phyloP scores from a whole-genome alignment of 305 asterid species.

The Solanum hybrid region DNA sequence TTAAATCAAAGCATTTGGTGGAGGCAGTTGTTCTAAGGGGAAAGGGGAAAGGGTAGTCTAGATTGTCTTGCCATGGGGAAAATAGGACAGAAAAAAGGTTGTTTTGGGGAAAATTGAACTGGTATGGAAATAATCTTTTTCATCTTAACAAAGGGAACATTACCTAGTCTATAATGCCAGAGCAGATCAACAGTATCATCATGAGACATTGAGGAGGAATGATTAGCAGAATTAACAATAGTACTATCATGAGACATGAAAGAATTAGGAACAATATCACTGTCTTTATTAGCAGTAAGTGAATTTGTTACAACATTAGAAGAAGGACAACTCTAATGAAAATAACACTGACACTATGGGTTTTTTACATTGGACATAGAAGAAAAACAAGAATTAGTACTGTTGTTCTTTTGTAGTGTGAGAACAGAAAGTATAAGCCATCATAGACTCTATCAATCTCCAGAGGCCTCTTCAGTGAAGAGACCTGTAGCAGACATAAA shows the following conservation, averaged over 20 bases:
- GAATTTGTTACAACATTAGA: background rate
- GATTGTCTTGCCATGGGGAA: background rate
- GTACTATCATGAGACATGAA: background rate
- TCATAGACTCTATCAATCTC: background rate
- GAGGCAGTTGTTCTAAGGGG: background rate
- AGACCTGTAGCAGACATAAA: background rate
- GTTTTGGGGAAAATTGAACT: background rate
- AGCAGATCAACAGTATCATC: background rate
- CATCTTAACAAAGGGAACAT: background rate
- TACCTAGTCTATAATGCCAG: background rate
- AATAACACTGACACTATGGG: background rate
- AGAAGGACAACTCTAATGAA: background rate
- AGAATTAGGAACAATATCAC: background rate
- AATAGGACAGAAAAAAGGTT: background rate
- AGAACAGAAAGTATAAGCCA: background rate
- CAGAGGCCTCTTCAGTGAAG: background rate
- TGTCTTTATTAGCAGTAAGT: background rate
- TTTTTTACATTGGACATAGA: background rate
- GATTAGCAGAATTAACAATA: background rate
- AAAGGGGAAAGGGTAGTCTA: background rate
- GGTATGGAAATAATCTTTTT: background rate
- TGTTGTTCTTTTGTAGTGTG: background rate
- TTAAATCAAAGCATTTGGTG: background rate
- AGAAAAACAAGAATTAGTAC: background rate
- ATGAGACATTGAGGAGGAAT: background rate